Conservation (phyloP, 345 rosid genomes). For the Capsella bursapastoris region DNA sequence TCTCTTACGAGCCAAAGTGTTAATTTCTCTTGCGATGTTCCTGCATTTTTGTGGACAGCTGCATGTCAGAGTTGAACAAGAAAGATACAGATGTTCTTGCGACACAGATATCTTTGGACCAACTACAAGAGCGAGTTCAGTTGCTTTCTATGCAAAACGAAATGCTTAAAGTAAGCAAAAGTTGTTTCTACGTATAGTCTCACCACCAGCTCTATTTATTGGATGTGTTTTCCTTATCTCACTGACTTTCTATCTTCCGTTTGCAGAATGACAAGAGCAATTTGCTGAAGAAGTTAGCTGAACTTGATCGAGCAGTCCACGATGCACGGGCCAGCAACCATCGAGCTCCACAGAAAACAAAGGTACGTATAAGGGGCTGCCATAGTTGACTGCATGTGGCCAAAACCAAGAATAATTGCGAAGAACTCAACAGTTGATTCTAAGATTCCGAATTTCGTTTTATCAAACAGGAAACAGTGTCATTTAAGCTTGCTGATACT, state of each 20-base stretch:
- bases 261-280: slow-evolving; percentile 77
- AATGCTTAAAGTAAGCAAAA: slow-evolving; percentile 66
- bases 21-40: background rate
- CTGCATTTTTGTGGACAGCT: slow-evolving; percentile 48
- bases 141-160: slow-evolving; percentile 81
- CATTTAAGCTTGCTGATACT: slow-evolving; percentile 44
- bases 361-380: slow-evolving; percentile 33
- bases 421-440: slow-evolving; percentile 12
- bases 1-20: slow-evolving; percentile 12
- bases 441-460: slow-evolving; percentile 20
- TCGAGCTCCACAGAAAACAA: slow-evolving; percentile 48
- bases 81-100: slow-evolving; percentile 72
- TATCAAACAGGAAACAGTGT: slow-evolving; percentile 51
- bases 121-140: slow-evolving; percentile 78
- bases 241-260: slow-evolving; percentile 15
- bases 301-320: slow-evolving; percentile 67
- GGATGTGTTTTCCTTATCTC: background rate
- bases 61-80: slow-evolving; percentile 58
- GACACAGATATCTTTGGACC: slow-evolving; percentile 64
- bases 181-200: slow-evolving; percentile 16
- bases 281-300: slow-evolving; percentile 66
- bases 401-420: slow-evolving; percentile 13
- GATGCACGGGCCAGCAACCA: slow-evolving; percentile 49
- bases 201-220: background rate
- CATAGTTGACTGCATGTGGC: background rate